Percentiles rank a stretch among this genome's conserved stretches.
Evolutionary conservation across 2,329 filamentous ascomycete genomes (phyloP).

Genomic region (Drechslerella coelobrocha): DNA sequence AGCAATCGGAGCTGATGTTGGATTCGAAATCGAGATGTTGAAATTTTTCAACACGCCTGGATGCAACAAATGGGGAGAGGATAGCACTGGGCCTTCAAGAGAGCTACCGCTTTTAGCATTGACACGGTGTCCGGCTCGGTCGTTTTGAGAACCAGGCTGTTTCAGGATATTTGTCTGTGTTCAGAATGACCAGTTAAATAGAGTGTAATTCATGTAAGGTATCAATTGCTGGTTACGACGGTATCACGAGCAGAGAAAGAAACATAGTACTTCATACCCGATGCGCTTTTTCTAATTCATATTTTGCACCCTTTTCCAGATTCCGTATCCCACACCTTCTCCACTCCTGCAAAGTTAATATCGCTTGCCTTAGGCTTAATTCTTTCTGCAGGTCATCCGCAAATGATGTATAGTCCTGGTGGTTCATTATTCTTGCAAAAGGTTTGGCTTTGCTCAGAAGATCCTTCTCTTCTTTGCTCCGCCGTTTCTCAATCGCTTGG

Average conservation of each 20-base stretch:
- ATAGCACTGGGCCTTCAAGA: slow-evolving; percentile 41
- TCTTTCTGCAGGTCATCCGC: slow-evolving; percentile 87
- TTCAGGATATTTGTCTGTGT: slow-evolving; percentile 47
- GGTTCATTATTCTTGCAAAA: slow-evolving; percentile 96
- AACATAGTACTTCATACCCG: slow-evolving; percentile 65
- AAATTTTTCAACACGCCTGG: slow-evolving; percentile 33
- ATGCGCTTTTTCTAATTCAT: slow-evolving; percentile 83
- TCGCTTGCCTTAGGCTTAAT: slow-evolving; percentile 86
- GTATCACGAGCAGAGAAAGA: not conserved
- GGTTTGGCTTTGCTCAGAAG: slow-evolving; percentile 92
- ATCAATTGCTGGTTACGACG: not conserved
- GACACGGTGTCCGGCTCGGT: slow-evolving; percentile 62
- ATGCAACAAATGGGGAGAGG: slow-evolving; percentile 43
- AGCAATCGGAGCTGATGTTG: slow-evolving; percentile 44
- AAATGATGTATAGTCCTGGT: slow-evolving; percentile 84
- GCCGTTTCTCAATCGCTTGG: slow-evolving; percentile 85
- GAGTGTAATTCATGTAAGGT: not conserved
- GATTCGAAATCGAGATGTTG: slow-evolving; percentile 45
- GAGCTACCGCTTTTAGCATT: slow-evolving; percentile 43
- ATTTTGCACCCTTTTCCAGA: slow-evolving; percentile 85
- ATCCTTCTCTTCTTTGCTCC: slow-evolving; percentile 93
- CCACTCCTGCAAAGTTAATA: slow-evolving; percentile 92
- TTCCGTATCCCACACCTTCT: slow-evolving; percentile 82
- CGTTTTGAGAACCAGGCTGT: slow-evolving; percentile 60
- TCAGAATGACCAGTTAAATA: slow-evolving; percentile 33